Evolutionary conservation across 192 early-diverging fungal genomes (phyloP), one percentile per base, ranked within the genome.

Genomic region (Umbelopsis isabellina): DNA sequence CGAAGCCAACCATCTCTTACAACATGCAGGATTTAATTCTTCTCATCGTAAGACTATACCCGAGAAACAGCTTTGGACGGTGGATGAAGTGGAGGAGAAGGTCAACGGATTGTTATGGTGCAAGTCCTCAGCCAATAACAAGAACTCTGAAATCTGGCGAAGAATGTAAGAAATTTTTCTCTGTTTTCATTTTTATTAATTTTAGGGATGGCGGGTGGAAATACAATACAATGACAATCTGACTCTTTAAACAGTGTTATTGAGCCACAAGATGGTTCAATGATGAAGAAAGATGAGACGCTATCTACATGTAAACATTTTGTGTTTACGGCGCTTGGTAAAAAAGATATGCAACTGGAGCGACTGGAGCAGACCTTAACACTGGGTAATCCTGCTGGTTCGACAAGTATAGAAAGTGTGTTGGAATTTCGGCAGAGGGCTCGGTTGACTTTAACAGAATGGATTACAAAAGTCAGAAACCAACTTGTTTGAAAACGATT

Each of bases 41-140:
- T 13, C 23, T 15, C 49, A 69, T 11, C 35, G 22, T 44, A 69
- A 49, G 25, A 65, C 49, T 18, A 53, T 41, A 15, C 65, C 65
- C 35, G 74, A 75, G 9, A 72, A 73, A 41, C 44, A 45, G 11
- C 46, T 72, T 18, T 79, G 78, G 78, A 72, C 72, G 27, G 73
- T 79, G 8, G 71, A 79, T 50, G 70, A 74, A 33, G 74, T 79
- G 5, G 78, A 79, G 45, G 78, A 79, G 27, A 68, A 55, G 13
- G 50, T 75, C 3, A 46, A 72, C 65, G 78, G 78, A 25, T 27
- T 49, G 4, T 20, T 69, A 23, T 16, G 48, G 47, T 69, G 67
- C 20, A 23, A 49, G 21, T n/a, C 49, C 25, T 7, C 44, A 11
- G 8, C 8, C 21, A 20, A 25, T 25, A 18, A 1, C 30, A 69